Evolutionary conservation across 1,284 basidiomycete species (phyloP).

Genomic region (Volvariella volvacea): DNA sequence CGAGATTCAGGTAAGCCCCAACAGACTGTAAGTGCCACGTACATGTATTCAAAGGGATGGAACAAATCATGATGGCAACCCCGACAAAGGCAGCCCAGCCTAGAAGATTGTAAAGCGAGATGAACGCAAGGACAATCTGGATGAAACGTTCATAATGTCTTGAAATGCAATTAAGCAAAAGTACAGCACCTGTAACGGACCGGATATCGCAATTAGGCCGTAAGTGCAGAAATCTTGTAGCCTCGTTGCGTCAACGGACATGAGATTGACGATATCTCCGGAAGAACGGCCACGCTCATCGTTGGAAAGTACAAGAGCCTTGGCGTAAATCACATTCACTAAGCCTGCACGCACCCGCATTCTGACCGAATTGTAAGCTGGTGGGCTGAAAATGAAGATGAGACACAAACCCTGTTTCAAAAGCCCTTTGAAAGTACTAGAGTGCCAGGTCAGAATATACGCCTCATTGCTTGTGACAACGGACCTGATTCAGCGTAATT

Average conservation of each 20-base stretch:
- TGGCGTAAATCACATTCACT: conserved; percentile 81
- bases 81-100: conserved; percentile 93
- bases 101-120: conserved; percentile 83
- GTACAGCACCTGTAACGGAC: conserved; percentile 53
- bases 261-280: conserved; percentile 92
- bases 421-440: conserved; percentile 78
- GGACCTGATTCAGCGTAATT: conserved; percentile 78
- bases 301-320: conserved; percentile 80
- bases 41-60: conserved; percentile 74
- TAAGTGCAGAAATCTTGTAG: conserved; percentile 87
- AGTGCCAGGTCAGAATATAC: conserved; percentile 3
- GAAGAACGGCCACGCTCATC: conserved; percentile 77
- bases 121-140: conserved; percentile 81
- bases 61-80: conserved; percentile 85
- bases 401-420: conserved; percentile 57
- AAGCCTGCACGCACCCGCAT: conserved; percentile 91
- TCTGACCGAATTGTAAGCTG: conserved; percentile 14
- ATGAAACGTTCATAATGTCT: too few relatives aligned
- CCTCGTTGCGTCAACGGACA: conserved; percentile 82
- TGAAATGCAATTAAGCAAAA: background rate
- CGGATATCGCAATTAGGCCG: conserved; percentile 64
- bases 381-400: too few relatives aligned
- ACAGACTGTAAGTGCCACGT: conserved; percentile 11
- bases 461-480: conserved; percentile 8
- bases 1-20: background rate